Evolutionary conservation across 2,329 filamentous ascomycete genomes (phyloP).

Genomic region (Penicillium janthinellum): DNA sequence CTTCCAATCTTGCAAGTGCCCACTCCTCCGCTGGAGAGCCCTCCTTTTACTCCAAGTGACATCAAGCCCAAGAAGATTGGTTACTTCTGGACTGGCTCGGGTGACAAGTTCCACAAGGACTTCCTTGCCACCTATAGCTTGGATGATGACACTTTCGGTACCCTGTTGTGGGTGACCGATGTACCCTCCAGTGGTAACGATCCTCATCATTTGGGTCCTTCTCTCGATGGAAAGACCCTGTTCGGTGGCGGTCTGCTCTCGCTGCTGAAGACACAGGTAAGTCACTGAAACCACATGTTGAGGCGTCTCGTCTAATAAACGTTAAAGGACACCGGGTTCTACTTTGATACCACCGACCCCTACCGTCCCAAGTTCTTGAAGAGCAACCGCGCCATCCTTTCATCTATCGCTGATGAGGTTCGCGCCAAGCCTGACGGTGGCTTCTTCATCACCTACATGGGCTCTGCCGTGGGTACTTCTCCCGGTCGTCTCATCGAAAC

Average conservation of each 20-base stretch:
- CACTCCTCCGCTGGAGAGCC: constrained; percentile 59
- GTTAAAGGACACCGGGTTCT: constrained; percentile 60
- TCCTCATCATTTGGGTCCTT: constrained; percentile 60
- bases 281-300: neutral
- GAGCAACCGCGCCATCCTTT: constrained; percentile 61
- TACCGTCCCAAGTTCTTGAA: constrained; percentile 62
- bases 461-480: constrained; percentile 59
- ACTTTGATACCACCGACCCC: constrained; percentile 62
- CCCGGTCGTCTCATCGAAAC: constrained; percentile 65
- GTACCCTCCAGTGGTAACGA: constrained; percentile 62
- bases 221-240: constrained; percentile 59
- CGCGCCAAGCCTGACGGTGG: constrained; percentile 63
- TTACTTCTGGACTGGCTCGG: constrained; percentile 65
- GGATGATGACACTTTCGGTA: constrained; percentile 65
- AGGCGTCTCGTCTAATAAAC: neutral
- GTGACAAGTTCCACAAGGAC: constrained; percentile 61
- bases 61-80: constrained; percentile 68
- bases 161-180: constrained; percentile 60
- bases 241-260: constrained; percentile 61
- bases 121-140: constrained; percentile 62
- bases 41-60: constrained; percentile 55
- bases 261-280: constrained; percentile 56
- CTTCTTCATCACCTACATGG: constrained; percentile 66
- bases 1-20: constrained; percentile 62
- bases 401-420: constrained; percentile 64